These are phyloP conservation scores for Mycena vitilis DNA, from an alignment of 768 basidiomycete species.

Conservation along the genomic window DNA sequence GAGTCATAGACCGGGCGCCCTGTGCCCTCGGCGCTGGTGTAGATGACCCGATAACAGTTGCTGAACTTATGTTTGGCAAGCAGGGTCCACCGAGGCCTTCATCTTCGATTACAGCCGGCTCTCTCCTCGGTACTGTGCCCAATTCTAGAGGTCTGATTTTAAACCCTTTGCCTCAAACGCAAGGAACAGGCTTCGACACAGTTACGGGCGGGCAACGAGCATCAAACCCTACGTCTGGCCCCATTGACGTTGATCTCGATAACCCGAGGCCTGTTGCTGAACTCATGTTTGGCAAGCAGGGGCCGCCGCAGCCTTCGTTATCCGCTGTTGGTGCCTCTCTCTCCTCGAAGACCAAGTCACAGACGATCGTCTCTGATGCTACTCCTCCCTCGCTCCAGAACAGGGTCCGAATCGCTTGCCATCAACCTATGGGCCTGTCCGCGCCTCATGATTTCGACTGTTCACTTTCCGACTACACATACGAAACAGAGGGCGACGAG, in stretches of 20 bases:
- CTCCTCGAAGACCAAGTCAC: not conserved
- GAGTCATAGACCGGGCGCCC: not conserved
- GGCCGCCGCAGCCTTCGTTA: conserved; percentile 9
- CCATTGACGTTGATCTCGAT: conserved; percentile 6
- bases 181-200: not conserved
- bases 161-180: not conserved
- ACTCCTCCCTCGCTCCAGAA: not conserved
- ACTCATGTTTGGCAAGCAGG: conserved; percentile 28
- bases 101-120: not conserved
- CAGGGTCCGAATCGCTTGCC: not conserved
- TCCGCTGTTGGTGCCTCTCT: not conserved
- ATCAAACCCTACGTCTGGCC: not conserved
- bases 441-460: not conserved
- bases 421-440: not conserved
- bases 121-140: not conserved
- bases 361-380: not conserved
- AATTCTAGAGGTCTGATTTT: not conserved
- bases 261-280: conserved; percentile 15
- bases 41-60: conserved; percentile 11
- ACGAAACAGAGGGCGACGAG: conserved; percentile 29
- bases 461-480: not conserved
- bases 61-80: conserved; percentile 29
- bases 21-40: conserved; percentile 7
- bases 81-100: conserved; percentile 20
- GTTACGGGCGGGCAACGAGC: not conserved